Base-by-base conservation (phyloP, 83 land plant species). In the Isoetes engelmannii region DNA sequence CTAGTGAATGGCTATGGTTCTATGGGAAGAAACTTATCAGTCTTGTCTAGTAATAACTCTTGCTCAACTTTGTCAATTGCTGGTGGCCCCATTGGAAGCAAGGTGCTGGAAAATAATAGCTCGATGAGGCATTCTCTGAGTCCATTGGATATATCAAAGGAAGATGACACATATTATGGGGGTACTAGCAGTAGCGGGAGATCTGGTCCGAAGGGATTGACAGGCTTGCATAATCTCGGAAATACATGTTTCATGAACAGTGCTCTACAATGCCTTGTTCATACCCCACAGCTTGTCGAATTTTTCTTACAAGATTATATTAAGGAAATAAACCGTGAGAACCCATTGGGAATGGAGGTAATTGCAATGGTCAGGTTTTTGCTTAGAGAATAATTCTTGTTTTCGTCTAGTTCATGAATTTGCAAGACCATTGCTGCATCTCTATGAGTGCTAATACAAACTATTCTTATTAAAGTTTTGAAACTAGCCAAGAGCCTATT, bases 171-270 rank as follows among this genome's bases (percentile, higher is more conserved):
- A 63, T 75, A 55, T 63, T 44, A 77, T 68, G 85, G 86, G 44
- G 45, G 15, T 28, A 77, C 57, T 65, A 77, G 74, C 60, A 67
- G 75, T 18, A 76, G 44, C 50, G 83, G 74, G 10, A 83, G 86
- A 57, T 84, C 83, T 4, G 72, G 79, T 54, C 62, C 89, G 66
- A 47, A 54, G 56, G 96, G 96, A 47, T 64, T 90, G 9, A 85
- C 82, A 53, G 96, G 96, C 43, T 68, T 90, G 71, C 73, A 82
- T 70, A 90, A 90, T 63, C 87, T 90, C 54, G 92, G 96, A 55
- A 90, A 90, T 50, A 90, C 96, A 48, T 90, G 96, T 58, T 90
- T 90, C 65, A 90, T 90, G 96, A 90, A 90, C 68, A 90, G 96
- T 72, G 96, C 96, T 45, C 83, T 90, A 44, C 96, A 90, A 53